Evolutionary conservation across 2,329 filamentous ascomycete genomes (phyloP).

Genomic region (Didymella arachidicola): DNA sequence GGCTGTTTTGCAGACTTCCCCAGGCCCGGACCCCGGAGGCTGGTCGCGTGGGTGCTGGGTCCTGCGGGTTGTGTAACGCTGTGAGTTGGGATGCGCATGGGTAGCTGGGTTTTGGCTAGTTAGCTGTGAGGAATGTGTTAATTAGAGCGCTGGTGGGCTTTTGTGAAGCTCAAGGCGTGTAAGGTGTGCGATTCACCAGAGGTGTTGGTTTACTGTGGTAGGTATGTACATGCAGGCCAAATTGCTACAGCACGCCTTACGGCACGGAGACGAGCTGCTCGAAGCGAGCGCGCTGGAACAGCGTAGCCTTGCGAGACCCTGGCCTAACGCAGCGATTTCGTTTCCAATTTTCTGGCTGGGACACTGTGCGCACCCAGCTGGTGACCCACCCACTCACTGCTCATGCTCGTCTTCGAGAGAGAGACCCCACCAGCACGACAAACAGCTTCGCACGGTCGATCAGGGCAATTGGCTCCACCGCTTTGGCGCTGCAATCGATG

Average conservation of each 20-base stretch:
- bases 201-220: no score
- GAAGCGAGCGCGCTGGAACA: constrained; percentile 10
- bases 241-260: constrained; percentile 1
- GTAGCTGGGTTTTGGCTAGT: background rate
- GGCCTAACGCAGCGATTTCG: constrained; percentile 1
- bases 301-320: constrained; percentile 9
- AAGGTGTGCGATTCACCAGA: background rate
- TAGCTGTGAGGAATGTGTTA: background rate
- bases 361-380: background rate
- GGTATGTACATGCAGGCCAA: background rate
- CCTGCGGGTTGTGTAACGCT: background rate
- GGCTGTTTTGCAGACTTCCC: constrained; percentile 12
- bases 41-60: background rate
- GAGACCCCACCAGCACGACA: constrained; percentile 3
- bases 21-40: constrained; percentile 10
- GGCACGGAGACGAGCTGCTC: constrained; percentile 5
- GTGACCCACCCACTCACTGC: constrained; percentile 8
- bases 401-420: background rate
- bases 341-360: constrained; percentile 10
- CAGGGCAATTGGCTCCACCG: no score
- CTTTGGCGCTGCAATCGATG: no score
- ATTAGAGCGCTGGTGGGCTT: no score
- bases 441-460: background rate
- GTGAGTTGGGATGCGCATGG: no score
- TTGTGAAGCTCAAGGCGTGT: background rate